Percentiles rank a stretch among this genome's conserved stretches.
phyloP scores from a whole-genome alignment of 306 rosid species.

The Potentilla sterilis region DNA sequence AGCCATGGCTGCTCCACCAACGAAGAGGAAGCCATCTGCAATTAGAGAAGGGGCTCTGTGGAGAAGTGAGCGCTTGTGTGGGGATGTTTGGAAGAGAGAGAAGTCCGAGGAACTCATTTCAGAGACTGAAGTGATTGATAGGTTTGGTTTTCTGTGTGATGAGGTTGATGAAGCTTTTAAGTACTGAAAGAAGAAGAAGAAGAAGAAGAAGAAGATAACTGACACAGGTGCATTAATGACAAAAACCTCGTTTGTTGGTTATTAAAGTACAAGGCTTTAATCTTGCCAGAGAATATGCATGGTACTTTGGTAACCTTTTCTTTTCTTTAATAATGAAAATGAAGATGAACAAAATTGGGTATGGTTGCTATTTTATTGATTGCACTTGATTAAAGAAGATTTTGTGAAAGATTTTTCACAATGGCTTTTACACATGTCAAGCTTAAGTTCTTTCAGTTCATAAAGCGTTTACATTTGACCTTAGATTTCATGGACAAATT shows the following conservation, averaged over 20 bases:
- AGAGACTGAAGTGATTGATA: background rate
- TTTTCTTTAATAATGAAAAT: background rate
- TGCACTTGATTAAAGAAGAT: background rate
- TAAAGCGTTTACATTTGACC: background rate
- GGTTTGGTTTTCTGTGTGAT: background rate
- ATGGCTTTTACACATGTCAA: background rate
- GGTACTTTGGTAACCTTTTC: background rate
- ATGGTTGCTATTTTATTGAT: background rate
- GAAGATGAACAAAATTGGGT: background rate
- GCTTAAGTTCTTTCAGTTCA: no score
- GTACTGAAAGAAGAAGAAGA: background rate
- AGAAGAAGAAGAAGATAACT: background rate
- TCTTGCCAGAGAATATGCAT: background rate
- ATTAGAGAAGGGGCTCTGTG: conserved; percentile 19
- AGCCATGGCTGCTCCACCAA: conserved; percentile 19
- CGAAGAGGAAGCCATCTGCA: conserved; percentile 21
- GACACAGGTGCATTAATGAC: background rate
- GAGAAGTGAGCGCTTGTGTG: background rate
- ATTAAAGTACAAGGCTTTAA: background rate
- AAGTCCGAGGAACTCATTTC: background rate
- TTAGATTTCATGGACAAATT: background rate
- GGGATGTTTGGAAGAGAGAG: conserved; percentile 3
- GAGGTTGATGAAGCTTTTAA: background rate
- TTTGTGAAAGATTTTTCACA: background rate
- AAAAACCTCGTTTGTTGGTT: conserved; percentile 7